Percentiles rank a stretch among this genome's conserved stretches.
Evolutionary conservation across 164 flowering plant species (phyloP).

Genomic region (Pachysandra terminalis): DNA sequence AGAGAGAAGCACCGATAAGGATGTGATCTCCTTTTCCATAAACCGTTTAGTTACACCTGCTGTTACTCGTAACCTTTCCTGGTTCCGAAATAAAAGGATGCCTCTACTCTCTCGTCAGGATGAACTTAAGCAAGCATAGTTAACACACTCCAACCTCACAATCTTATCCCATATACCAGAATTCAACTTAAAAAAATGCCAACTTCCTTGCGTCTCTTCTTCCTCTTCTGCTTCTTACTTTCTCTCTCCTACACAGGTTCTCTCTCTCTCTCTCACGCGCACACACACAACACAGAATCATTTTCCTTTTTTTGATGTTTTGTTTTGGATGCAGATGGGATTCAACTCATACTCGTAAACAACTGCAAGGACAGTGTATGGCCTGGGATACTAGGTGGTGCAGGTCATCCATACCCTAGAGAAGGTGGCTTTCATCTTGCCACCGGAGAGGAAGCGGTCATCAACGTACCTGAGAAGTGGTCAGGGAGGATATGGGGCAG

Average conservation of each 20-base stretch:
- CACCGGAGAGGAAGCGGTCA: constrained; percentile 36
- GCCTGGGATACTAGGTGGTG: constrained; percentile 75
- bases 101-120: background rate
- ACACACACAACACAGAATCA: background rate
- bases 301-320: constrained; percentile 9
- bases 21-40: too few relatives aligned
- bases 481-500: constrained; percentile 67
- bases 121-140: background rate
- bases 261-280: background rate
- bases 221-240: constrained; percentile 3
- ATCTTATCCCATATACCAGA: background rate
- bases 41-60: too few relatives aligned
- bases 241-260: background rate
- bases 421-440: constrained; percentile 76
- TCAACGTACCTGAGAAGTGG: constrained; percentile 44
- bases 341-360: constrained; percentile 52
- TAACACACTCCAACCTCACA: background rate
- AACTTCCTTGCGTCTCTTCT: constrained; percentile 10
- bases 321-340: constrained; percentile 47
- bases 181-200: constrained; percentile 12
- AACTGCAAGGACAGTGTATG: constrained; percentile 62
- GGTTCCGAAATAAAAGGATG: background rate
- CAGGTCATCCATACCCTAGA: constrained; percentile 54
- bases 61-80: too few relatives aligned
- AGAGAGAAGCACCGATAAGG: constrained; percentile 8